These are phyloP conservation scores for Trichaptum fuscoviolaceum DNA, from an alignment of 768 basidiomycete genomes.

Conservation along the genomic window DNA sequence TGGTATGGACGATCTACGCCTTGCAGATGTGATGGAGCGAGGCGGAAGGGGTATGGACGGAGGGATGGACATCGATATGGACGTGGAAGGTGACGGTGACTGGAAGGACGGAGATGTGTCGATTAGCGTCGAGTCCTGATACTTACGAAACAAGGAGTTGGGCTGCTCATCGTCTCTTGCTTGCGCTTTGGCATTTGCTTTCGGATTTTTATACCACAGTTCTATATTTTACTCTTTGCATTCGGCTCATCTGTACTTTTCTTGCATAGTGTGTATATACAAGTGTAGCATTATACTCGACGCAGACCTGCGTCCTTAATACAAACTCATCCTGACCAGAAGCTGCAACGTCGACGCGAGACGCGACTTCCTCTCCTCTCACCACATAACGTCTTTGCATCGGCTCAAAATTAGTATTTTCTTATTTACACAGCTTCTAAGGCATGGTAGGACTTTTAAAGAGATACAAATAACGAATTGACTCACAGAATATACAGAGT, in stretches of 20 bases:
- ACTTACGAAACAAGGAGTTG: background rate
- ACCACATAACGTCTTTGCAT: background rate
- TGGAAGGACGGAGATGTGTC: conserved; percentile 3
- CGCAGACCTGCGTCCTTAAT: background rate
- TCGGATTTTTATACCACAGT: background rate
- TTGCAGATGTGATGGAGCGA: conserved; percentile 5
- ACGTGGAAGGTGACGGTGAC: background rate
- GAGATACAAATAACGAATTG: background rate
- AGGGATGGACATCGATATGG: conserved; percentile 1
- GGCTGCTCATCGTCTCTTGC: background rate
- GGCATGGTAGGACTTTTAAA: background rate
- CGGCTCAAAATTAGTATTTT: background rate
- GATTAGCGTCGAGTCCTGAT: conserved; percentile 5
- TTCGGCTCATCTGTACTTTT: background rate
- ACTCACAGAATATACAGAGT: conserved; percentile 37
- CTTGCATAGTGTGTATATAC: conserved; percentile 4
- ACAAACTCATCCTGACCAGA: background rate
- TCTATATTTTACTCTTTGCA: conserved; percentile 1
- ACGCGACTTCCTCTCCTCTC: background rate
- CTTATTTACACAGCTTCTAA: background rate
- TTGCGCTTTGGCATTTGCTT: conserved; percentile 1
- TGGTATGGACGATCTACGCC: background rate
- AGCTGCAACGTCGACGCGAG: background rate
- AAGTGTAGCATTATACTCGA: background rate
- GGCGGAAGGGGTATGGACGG: conserved; percentile 2